These are phyloP conservation scores for Plantago lanceolata DNA, from an alignment of 305 asterid genomes.

Conservation along the genomic window DNA sequence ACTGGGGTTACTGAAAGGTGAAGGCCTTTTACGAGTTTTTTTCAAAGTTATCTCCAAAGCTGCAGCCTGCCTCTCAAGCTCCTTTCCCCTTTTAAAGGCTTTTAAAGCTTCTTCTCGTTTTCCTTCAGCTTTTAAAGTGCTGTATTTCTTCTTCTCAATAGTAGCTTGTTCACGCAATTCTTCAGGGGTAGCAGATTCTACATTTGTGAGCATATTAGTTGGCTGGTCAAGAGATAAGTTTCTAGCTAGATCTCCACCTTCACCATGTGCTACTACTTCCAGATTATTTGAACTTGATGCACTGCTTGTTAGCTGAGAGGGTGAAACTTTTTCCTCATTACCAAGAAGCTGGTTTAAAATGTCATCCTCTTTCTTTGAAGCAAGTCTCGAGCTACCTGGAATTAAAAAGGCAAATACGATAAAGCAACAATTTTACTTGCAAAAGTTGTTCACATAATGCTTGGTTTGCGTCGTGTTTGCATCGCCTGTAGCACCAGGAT, in stretches of 20 bases:
- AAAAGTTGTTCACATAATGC: no score
- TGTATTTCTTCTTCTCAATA: slow-evolving; percentile 67
- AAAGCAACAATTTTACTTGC: no score
- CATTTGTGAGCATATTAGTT: slow-evolving; percentile 13
- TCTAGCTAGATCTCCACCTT: slow-evolving; percentile 31
- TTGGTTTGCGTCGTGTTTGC: no score
- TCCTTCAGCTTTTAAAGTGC: slow-evolving; percentile 82
- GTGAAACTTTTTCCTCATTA: slow-evolving; percentile 33
- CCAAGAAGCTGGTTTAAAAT: slow-evolving; percentile 48
- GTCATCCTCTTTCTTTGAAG: slow-evolving; percentile 59
- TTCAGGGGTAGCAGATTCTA: slow-evolving; percentile 67
- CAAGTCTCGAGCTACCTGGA: slow-evolving; percentile 30
- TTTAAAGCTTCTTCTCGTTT: slow-evolving; percentile 85
- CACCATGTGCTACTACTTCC: slow-evolving; percentile 33
- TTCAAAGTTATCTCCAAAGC: slow-evolving; percentile 72
- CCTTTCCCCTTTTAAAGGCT: slow-evolving; percentile 90
- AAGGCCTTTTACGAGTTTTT: slow-evolving; percentile 67
- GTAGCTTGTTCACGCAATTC: slow-evolving; percentile 78
- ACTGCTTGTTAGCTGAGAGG: slow-evolving; percentile 33
- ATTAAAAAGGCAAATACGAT: no score
- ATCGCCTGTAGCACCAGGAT: no score
- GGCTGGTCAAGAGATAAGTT: slow-evolving; percentile 13
- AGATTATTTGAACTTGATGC: slow-evolving; percentile 48
- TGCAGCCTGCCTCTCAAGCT: slow-evolving; percentile 93
- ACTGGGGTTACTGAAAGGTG: slow-evolving; percentile 41